A percentile compares a stretch with the other conserved stretches of the same genome.
These are phyloP conservation scores for Trichoderma hamatum DNA, from an alignment of 2,329 filamentous ascomycete species.

Conservation along the genomic window DNA sequence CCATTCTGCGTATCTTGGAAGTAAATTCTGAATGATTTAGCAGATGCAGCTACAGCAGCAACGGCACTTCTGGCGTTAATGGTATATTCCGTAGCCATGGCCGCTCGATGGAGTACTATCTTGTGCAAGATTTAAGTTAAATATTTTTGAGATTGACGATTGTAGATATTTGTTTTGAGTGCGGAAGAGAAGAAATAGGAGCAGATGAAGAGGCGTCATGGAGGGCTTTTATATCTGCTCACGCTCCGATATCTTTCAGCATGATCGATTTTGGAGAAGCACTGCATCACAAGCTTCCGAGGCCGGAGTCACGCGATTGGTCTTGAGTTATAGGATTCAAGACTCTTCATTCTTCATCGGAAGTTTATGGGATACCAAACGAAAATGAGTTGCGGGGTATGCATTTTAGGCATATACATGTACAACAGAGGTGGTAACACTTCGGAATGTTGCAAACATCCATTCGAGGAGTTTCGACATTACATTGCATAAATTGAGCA, in stretches of 20 bases:
- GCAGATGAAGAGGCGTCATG: fast-evolving
- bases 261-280: background rate
- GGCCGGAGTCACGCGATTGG: background rate
- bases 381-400: background rate
- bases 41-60: background rate
- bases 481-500: background rate
- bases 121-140: background rate
- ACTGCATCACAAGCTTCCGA: background rate
- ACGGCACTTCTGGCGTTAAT: slow-evolving; percentile 11
- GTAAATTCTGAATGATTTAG: background rate
- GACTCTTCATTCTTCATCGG: background rate
- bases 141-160: background rate
- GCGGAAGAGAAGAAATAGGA: background rate
- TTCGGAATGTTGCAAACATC: background rate
- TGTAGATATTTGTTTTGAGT: background rate
- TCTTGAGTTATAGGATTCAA: background rate
- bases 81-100: background rate
- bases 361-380: background rate
- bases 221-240: background rate
- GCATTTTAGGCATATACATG: background rate
- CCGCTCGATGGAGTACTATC: background rate
- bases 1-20: slow-evolving; percentile 16
- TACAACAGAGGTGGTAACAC: background rate
- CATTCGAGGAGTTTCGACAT: background rate
- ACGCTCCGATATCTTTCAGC: background rate